These are phyloP conservation scores for Barnettozyma wickerhamii DNA, from an alignment of 805 yeast genomes.

Conservation along the genomic window DNA sequence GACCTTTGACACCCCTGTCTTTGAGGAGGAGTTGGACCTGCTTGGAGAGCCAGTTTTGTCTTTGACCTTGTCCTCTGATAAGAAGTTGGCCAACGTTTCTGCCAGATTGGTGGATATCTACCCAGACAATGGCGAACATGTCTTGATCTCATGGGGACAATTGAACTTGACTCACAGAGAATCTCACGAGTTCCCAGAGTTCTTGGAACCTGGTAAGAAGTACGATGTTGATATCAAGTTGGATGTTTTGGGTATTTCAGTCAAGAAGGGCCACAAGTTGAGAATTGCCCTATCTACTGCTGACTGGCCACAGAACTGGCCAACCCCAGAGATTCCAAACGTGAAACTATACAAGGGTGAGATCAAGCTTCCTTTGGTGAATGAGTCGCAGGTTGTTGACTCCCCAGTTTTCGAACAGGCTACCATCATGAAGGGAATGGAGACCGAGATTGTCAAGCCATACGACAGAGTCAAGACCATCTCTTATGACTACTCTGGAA, in stretches of 20 bases:
- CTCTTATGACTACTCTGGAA: conserved; percentile 17
- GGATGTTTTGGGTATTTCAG: conserved; percentile 37
- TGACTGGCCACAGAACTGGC: conserved; percentile 49
- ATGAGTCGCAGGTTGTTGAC: conserved; percentile 11
- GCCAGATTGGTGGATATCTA: conserved; percentile 38
- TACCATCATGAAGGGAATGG: conserved; percentile 26
- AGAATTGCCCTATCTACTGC: conserved; percentile 39
- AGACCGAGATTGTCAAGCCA: conserved; percentile 19
- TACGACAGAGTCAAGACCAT: conserved; percentile 22
- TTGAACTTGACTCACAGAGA: conserved; percentile 38
- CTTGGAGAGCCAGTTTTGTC: conserved; percentile 36
- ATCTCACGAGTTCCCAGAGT: conserved; percentile 38
- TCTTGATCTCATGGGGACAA: conserved; percentile 43
- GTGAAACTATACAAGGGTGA: conserved; percentile 31
- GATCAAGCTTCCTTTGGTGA: conserved; percentile 28
- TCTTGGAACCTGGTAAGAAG: conserved; percentile 27
- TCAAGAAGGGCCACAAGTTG: conserved; percentile 34
- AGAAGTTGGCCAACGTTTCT: conserved; percentile 35
- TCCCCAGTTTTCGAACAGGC: conserved; percentile 30
- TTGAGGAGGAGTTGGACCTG: conserved; percentile 25
- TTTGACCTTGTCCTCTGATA: conserved; percentile 32
- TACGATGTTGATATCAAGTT: conserved; percentile 33
- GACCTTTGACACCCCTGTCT: conserved; percentile 30
- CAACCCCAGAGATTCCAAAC: conserved; percentile 37
- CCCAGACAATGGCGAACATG: conserved; percentile 29